Evolutionary conservation across 2,329 filamentous ascomycete species (phyloP).

Genomic region (Fusarium heterosporum): DNA sequence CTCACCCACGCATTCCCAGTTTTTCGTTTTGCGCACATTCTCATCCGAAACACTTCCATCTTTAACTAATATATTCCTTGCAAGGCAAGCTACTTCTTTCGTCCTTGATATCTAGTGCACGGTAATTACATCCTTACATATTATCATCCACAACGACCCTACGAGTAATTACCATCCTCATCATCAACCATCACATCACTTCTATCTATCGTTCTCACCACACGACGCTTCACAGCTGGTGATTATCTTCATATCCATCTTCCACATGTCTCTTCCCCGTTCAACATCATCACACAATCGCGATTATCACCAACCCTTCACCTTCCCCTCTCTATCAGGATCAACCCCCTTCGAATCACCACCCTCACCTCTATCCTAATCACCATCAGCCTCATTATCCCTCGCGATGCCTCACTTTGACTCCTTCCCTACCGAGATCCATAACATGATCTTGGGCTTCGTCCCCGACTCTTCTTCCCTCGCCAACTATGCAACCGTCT

Average conservation of each 20-base stretch:
- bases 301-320: background rate
- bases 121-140: background rate
- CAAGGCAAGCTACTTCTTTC: background rate
- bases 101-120: background rate
- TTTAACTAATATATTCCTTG: background rate
- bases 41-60: background rate
- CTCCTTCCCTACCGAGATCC: slow-evolving; percentile 10
- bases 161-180: background rate
- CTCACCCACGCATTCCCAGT: background rate
- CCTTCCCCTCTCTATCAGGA: background rate
- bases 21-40: background rate
- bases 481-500: background rate
- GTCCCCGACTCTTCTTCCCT: background rate
- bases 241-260: no score
- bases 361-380: no score
- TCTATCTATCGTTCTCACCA: no score
- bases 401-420: slow-evolving; percentile 11
- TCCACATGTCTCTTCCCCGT: no score
- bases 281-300: no score
- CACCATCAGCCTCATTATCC: no score
- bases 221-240: no score
- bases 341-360: background rate
- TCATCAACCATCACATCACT: background rate
- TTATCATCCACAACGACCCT: no score
- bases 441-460: background rate